Percentiles rank a stretch among this genome's conserved stretches.
Conservation (phyloP, 305 asterid genomes). For the Solanum aculeatissimum region DNA sequence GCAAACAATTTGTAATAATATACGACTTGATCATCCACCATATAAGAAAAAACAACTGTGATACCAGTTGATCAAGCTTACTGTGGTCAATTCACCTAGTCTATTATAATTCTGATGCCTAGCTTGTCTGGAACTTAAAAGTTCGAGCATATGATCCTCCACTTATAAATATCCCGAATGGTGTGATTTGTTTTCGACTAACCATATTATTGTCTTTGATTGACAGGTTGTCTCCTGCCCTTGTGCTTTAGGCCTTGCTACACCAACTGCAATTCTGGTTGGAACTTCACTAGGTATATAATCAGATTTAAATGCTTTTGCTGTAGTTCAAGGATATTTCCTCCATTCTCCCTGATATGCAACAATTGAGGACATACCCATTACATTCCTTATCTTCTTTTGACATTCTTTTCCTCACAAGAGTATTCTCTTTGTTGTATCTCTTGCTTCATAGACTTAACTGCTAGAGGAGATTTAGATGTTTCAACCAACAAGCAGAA, state of each 20-base stretch:
- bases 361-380: background rate
- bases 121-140: background rate
- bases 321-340: background rate
- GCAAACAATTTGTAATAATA: background rate
- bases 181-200: background rate
- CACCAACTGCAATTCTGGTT: slow-evolving; percentile 94
- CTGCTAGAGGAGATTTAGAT: background rate
- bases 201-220: background rate
- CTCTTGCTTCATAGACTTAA: background rate
- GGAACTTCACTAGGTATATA: slow-evolving; percentile 94
- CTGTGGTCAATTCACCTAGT: background rate
- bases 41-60: background rate
- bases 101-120: background rate
- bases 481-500: background rate
- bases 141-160: background rate
- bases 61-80: background rate
- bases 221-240: slow-evolving; percentile 97
- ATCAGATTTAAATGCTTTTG: slow-evolving; percentile 3
- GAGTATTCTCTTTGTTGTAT: background rate
- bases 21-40: background rate
- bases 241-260: slow-evolving; percentile 98
- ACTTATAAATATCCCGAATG: background rate
- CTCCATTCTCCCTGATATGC: background rate
- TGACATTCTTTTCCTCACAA: background rate
- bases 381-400: background rate